These are phyloP conservation scores for Linnemannia schmuckeri DNA, from an alignment of 192 early-diverging fungal genomes.

Conservation along the genomic window DNA sequence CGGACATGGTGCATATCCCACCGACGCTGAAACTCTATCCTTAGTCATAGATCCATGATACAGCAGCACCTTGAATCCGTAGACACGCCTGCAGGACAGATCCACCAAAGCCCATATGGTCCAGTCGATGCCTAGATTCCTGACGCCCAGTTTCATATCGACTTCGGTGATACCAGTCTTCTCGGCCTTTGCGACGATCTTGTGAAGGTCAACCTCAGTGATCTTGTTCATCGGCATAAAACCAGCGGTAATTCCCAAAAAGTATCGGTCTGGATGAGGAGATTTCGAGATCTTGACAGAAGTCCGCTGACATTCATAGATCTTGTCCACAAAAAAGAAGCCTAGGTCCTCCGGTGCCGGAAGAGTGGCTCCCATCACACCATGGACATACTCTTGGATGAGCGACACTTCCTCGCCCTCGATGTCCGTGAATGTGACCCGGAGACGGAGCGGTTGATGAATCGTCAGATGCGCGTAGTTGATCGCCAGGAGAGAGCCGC, in stretches of 20 bases:
- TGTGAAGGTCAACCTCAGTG: slow-evolving; percentile 36
- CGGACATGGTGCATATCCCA: slow-evolving; percentile 54
- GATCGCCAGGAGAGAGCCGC: slow-evolving; percentile 29
- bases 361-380: slow-evolving; percentile 13
- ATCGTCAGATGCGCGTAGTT: slow-evolving; percentile 53
- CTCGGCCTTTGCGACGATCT: slow-evolving; percentile 46
- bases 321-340: slow-evolving; percentile 56
- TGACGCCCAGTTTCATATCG: slow-evolving; percentile 27
- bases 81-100: slow-evolving; percentile 50
- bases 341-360: slow-evolving; percentile 41
- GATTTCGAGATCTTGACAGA: slow-evolving; percentile 18
- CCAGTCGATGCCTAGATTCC: slow-evolving; percentile 22
- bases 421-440: slow-evolving; percentile 31
- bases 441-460: slow-evolving; percentile 53
- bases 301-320: slow-evolving; percentile 17
- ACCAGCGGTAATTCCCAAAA: slow-evolving; percentile 8
- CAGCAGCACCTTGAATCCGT: slow-evolving; percentile 56
- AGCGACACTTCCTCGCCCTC: slow-evolving; percentile 41
- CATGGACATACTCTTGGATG: slow-evolving; percentile 53
- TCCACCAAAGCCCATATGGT: slow-evolving; percentile 61
- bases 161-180: slow-evolving; percentile 29
- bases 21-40: not conserved
- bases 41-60: slow-evolving; percentile 2
- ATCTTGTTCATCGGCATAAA: slow-evolving; percentile 1
- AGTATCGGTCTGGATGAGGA: not conserved